phyloP scores from a whole-genome alignment of 257 asterid genomes.

The Przewalskia tangutica region DNA sequence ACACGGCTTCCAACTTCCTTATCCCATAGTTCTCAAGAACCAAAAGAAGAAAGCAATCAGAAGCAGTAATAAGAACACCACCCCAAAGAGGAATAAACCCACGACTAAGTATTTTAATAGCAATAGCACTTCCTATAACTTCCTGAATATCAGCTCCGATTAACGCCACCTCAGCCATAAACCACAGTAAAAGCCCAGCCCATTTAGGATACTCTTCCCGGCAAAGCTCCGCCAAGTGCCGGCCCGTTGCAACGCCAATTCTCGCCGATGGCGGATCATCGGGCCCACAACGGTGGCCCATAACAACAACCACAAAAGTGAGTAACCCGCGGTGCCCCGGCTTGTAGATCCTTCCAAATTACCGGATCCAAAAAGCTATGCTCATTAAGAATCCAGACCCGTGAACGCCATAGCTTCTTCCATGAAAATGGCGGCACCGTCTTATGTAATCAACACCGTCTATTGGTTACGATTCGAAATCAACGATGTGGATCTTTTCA shows the following conservation, averaged over 20 bases:
- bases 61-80: slow-evolving; percentile 84
- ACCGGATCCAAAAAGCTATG: slow-evolving; percentile 86
- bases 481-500: slow-evolving; percentile 47
- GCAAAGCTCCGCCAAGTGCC: slow-evolving; percentile 89
- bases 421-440: slow-evolving; percentile 67
- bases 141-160: slow-evolving; percentile 97
- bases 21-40: slow-evolving; percentile 98
- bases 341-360: slow-evolving; percentile 91
- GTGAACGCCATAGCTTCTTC: slow-evolving; percentile 70
- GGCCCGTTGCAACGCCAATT: slow-evolving; percentile 88
- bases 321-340: slow-evolving; percentile 94
- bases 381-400: slow-evolving; percentile 94
- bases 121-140: slow-evolving; percentile 95
- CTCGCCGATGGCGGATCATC: slow-evolving; percentile 71
- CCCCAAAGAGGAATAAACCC: slow-evolving; percentile 78
- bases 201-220: slow-evolving; percentile 82
- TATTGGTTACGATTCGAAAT: slow-evolving; percentile 35
- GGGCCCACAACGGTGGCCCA: slow-evolving; percentile 93
- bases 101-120: slow-evolving; percentile 73
- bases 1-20: slow-evolving; percentile 96
- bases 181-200: slow-evolving; percentile 73
- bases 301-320: slow-evolving; percentile 71
- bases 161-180: slow-evolving; percentile 89
- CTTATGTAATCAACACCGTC: slow-evolving; percentile 24
- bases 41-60: slow-evolving; percentile 85